These are phyloP conservation scores for Alternaria brassicae DNA, from an alignment of 2,329 filamentous ascomycete species.

Conservation along the genomic window DNA sequence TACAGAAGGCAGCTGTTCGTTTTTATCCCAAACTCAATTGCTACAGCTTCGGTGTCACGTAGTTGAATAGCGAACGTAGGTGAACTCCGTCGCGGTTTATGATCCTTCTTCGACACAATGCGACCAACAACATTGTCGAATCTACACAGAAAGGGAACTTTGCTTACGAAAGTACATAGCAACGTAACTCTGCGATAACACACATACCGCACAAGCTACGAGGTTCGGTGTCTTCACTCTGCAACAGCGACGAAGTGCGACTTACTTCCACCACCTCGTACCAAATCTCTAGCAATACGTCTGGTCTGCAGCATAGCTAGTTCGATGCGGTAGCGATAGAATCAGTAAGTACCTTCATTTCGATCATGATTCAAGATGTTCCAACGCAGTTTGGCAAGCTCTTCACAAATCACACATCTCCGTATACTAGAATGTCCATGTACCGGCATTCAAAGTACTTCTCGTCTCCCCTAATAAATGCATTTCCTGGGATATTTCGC, in stretches of 20 bases:
- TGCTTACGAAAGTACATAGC: conserved; percentile 14
- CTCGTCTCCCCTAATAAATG: background rate
- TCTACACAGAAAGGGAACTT: conserved; percentile 1
- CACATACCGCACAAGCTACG: background rate
- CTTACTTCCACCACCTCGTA: background rate
- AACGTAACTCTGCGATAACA: background rate
- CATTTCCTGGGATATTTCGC: background rate
- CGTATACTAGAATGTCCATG: background rate
- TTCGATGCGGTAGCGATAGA: conserved; percentile 23
- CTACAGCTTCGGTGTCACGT: background rate
- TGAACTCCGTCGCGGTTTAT: conserved; percentile 7
- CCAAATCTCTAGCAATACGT: background rate
- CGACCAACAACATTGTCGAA: conserved; percentile 13
- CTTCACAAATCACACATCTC: background rate
- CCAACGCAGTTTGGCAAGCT: background rate
- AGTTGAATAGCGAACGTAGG: background rate
- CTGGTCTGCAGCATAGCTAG: conserved; percentile 3
- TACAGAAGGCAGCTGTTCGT: background rate
- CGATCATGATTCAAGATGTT: background rate
- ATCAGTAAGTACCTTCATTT: conserved; percentile 12
- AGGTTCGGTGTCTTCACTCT: background rate
- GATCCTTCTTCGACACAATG: conserved; percentile 7
- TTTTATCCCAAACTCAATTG: background rate
- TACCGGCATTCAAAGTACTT: background rate
- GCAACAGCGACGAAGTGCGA: background rate